A percentile compares a stretch with the other conserved stretches of the same genome.
Conservation (phyloP, 768 basidiomycete species). For the Termitomyces bulborhizus region DNA sequence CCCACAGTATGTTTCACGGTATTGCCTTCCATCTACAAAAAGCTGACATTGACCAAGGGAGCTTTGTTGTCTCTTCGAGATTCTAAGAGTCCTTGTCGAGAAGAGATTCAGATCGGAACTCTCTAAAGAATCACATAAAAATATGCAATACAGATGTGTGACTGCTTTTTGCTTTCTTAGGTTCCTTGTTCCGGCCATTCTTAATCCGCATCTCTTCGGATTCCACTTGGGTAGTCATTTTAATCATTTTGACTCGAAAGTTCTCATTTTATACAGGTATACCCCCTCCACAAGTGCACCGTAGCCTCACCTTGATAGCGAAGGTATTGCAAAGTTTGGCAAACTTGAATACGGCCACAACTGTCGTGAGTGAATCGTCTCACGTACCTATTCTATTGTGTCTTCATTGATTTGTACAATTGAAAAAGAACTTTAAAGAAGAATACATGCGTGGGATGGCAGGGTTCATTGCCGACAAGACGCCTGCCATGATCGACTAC, state of each 20-base stretch:
- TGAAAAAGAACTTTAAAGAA: conserved; percentile 41
- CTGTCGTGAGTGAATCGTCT: neutral
- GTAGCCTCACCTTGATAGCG: conserved; percentile 79
- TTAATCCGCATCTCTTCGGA: conserved; percentile 83
- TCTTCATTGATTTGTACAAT: neutral
- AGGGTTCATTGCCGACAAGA: conserved; percentile 60
- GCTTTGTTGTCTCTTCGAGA: conserved; percentile 62
- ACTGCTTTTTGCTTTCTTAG: conserved; percentile 88
- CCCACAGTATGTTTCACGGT: conserved; percentile 50
- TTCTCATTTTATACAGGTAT: conserved; percentile 41
- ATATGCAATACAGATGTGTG: conserved; percentile 75
- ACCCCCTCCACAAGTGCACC: conserved; percentile 59
- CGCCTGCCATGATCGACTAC: conserved; percentile 75
- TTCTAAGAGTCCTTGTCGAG: conserved; percentile 69
- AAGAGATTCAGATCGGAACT: conserved; percentile 44
- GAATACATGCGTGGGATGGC: conserved; percentile 77
- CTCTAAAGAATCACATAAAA: conserved; percentile 36
- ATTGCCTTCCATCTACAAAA: neutral
- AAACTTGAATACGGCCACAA: conserved; percentile 66
- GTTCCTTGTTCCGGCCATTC: conserved; percentile 84
- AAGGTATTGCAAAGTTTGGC: conserved; percentile 89
- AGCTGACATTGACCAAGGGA: conserved; percentile 42
- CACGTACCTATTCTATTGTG: neutral
- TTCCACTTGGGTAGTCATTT: conserved; percentile 56
- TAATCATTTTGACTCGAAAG: neutral